Base-by-base conservation (phyloP, 305 asterid species). In the Fraxinus ornus region DNA sequence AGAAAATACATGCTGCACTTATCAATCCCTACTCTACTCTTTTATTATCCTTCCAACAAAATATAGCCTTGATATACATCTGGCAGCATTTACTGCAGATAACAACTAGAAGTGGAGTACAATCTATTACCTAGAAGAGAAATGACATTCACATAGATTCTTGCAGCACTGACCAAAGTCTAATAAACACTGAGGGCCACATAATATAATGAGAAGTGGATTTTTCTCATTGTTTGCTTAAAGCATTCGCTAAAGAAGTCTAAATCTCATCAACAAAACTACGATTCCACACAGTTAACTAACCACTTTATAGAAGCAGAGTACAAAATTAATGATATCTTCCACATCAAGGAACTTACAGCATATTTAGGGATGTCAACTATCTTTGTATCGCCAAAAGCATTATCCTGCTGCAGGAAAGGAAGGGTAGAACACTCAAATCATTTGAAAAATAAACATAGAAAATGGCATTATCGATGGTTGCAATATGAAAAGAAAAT, bases 311-410 rank as follows among this genome's bases (percentile, higher is more conserved):
- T 71, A 71, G 47, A 24, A 70, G 72, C 37, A 60, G 55, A 44
- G 77, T 37, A 10, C 32, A 71, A 71, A 66, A 26, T 1, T 66
- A 66, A 28, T 66, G 9, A 66, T 66, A 73, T 47, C 74, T 78
- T 28, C 76, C 62, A 49, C 39, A 47, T 7, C 83, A 64, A 49
- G 75, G 82, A 88, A 89, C 98, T 92, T 90, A 96, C 99, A 72
- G 98, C 99, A 86, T 92, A 96, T 86, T 81, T 93, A 55, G 97
- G 97, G 83, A 86, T 79, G 81, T 88, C 94, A 78, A 82, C 83
- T 79, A 85, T 92, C 90, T 87, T 91, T 36, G 78, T 33, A 76
- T 86, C 85, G 5, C 75, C 84, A 80, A 84, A 78, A 22, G 87
- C 81, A 68, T 37, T 85, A 37, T 80, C 90, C 78, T 62, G 92